Percentiles rank a stretch among this genome's conserved stretches.
Conservation (phyloP, 768 basidiomycete species). For the Leccinum subgranulosum region DNA sequence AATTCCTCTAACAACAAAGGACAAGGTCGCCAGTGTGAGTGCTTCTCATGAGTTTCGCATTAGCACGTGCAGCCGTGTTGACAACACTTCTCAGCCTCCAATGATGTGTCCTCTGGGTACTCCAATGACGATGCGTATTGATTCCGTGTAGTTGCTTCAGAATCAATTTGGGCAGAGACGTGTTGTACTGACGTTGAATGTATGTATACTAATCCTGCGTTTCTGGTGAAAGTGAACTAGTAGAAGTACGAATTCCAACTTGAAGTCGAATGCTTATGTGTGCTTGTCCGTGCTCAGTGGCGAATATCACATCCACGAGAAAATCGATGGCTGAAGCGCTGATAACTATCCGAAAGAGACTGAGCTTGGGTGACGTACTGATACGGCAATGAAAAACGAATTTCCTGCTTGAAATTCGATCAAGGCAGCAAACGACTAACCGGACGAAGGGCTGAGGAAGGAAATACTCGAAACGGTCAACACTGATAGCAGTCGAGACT, state of each 20-base stretch:
- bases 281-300: background rate
- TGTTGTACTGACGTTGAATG: background rate
- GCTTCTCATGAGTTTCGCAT: background rate
- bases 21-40: conserved; percentile 14
- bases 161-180: background rate
- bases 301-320: background rate
- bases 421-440: too few species aligned
- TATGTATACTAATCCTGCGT: background rate
- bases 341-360: too few species aligned
- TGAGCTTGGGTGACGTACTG: too few species aligned
- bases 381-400: background rate
- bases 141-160: background rate
- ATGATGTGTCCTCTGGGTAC: background rate
- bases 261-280: background rate
- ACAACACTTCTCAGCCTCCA: background rate
- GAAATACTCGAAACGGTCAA: background rate
- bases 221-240: background rate
- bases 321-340: background rate
- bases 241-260: background rate
- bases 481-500: background rate
- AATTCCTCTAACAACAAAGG: conserved; percentile 55
- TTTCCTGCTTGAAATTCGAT: too few species aligned
- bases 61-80: background rate
- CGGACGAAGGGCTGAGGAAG: background rate
- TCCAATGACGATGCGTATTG: too few species aligned